Evolutionary conservation across 495 filamentous ascomycete genomes (phyloP).

Genomic region (Trichoderma gamsii): DNA sequence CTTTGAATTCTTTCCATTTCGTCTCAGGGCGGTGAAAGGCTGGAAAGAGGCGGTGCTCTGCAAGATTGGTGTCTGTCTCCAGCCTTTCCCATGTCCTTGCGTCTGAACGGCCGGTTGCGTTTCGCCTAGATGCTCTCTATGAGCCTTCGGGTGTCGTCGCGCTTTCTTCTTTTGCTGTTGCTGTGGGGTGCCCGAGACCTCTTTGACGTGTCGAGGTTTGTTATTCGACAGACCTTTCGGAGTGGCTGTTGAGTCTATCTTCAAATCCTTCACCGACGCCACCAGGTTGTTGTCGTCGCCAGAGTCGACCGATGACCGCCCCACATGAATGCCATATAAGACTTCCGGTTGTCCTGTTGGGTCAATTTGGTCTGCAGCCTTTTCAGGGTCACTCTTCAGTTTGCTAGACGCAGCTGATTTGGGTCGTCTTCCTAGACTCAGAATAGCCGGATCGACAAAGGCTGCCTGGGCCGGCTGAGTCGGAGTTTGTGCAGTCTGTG

Average conservation of each 20-base stretch:
- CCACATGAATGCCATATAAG: slow-evolving; percentile 6
- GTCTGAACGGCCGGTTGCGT: slow-evolving; percentile 19
- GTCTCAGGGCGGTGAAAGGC: slow-evolving; percentile 51
- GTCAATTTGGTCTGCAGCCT: neutral
- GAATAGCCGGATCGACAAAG: slow-evolving; percentile 51
- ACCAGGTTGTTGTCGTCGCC: slow-evolving; percentile 7
- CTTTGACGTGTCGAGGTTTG: neutral
- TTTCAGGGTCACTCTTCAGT: slow-evolving; percentile 12
- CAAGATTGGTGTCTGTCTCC: slow-evolving; percentile 77
- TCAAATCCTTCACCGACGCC: slow-evolving; percentile 21
- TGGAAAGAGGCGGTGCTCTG: slow-evolving; percentile 53
- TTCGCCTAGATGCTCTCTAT: neutral
- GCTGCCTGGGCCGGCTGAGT: slow-evolving; percentile 21
- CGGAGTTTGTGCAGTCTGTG: slow-evolving; percentile 14
- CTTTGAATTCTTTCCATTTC: slow-evolving; percentile 41
- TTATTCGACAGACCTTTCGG: neutral
- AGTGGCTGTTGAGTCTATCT: slow-evolving; percentile 15
- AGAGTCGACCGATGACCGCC: slow-evolving; percentile 9
- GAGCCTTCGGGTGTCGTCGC: slow-evolving; percentile 16
- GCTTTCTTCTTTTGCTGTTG: slow-evolving; percentile 16
- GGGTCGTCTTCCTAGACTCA: slow-evolving; percentile 40
- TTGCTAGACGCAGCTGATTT: slow-evolving; percentile 18
- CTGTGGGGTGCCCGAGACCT: neutral
- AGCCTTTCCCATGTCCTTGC: slow-evolving; percentile 55
- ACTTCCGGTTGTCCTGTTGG: neutral